Conservation (phyloP, 352 stramenopile genomes). For the Globisporangium cederbergense region DNA sequence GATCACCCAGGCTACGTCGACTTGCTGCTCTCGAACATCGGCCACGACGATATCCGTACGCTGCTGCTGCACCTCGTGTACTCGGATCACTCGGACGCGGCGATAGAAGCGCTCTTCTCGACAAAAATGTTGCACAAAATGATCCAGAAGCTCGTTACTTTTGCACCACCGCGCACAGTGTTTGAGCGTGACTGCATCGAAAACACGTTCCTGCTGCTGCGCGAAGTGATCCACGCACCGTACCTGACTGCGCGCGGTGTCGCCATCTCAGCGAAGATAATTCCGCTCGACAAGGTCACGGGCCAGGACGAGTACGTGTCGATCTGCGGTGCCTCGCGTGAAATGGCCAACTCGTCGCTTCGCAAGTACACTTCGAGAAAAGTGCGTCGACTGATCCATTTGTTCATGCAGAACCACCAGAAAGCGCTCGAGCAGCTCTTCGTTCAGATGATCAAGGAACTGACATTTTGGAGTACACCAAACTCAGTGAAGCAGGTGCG, state of each 20-base stretch:
- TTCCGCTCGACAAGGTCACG: conserved; percentile 82
- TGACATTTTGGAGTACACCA: conserved; percentile 79
- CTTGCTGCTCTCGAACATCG: conserved; percentile 75
- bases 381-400: conserved; percentile 75
- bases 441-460: conserved; percentile 79
- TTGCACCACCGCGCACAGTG: conserved; percentile 61
- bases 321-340: conserved; percentile 78
- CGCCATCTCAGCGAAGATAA: conserved; percentile 84
- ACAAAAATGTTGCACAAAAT: conserved; percentile 73
- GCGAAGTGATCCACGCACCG: conserved; percentile 78
- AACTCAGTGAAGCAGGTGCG: conserved; percentile 30
- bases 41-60: conserved; percentile 77
- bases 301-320: conserved; percentile 86
- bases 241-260: conserved; percentile 80
- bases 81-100: conserved; percentile 75
- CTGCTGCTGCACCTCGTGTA: conserved; percentile 80
- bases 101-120: conserved; percentile 69
- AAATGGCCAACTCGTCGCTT: conserved; percentile 78
- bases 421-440: conserved; percentile 67
- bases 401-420: conserved; percentile 81
- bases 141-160: conserved; percentile 73
- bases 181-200: conserved; percentile 77
- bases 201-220: conserved; percentile 77
- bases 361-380: conserved; percentile 87
- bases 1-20: conserved; percentile 54